Base-by-base conservation (phyloP, 306 rosid genomes). In the Nissolia schottii region DNA sequence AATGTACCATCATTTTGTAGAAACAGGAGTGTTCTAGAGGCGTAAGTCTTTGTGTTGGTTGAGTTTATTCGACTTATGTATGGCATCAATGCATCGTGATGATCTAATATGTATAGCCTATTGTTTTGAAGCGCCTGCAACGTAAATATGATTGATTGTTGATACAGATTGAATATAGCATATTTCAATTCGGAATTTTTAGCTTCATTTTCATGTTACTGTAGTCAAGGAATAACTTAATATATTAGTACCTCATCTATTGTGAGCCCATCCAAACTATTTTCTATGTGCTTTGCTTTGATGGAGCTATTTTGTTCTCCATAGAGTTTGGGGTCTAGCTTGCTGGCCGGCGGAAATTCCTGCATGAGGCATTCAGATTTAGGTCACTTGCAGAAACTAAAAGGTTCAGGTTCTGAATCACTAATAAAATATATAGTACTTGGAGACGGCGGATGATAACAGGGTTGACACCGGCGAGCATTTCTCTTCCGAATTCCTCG, bases 401-500 rank as follows among this genome's bases (percentile, higher is more conserved):
- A 77, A 45, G 10, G 62, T 22, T 64, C 19, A 45, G 10, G 62
- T 22, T 64, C 19, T 15, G 9, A 29, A 65, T 41, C 28, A 15
- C 24, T 18, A 15, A 63, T 28, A 23, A 43, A 55, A 37, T 45
- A 58, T 29, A 35, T 46, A 62, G 58, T 86, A 92, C 99, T 64
- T 74, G 72, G 68, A 94, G 96, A 55, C 89, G 84, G 15, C 89
- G 51, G 32, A 94, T 89, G 71, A 85, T 70, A n/a, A 94, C 90
- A 28, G 99, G 99, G 78, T 91, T 94, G 49, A 94, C 96, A 24
- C 99, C 99, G 0, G 99, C 96, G 15, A 94, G 87, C 97, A 88
- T 94, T 88, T 94, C 97, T 75, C 99, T 80, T 45, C 59, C 93
- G 40, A 94, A 91, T 72, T 94, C 99, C 37, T 89, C 93, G 4